A percentile compares a stretch with the other conserved stretches of the same genome.
phyloP scores from a whole-genome alignment of 2,329 filamentous ascomycete genomes.

The Plenodomus lindquistii region DNA sequence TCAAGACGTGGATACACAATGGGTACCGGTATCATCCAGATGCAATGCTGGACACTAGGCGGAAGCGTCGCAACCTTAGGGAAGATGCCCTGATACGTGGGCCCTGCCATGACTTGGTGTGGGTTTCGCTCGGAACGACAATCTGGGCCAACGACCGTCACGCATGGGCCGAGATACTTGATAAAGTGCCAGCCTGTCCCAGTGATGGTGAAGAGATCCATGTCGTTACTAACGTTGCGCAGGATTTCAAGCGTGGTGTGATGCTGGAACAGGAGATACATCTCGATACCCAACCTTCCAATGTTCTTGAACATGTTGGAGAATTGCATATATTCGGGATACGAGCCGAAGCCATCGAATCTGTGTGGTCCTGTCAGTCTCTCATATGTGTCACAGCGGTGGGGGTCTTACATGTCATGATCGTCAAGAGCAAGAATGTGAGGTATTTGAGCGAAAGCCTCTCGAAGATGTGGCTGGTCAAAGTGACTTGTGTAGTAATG shows the following conservation, averaged over 20 bases:
- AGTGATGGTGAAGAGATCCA: conserved; percentile 93
- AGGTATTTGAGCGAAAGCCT: conserved; percentile 97
- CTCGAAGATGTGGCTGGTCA: conserved; percentile 90
- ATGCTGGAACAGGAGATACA: conserved; percentile 98
- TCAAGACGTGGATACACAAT: conserved; percentile 90
- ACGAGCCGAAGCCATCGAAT: conserved; percentile 96
- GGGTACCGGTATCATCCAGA: conserved; percentile 94
- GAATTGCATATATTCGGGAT: conserved; percentile 97
- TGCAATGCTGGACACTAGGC: conserved; percentile 90
- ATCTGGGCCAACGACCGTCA: conserved; percentile 88
- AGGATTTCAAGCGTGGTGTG: conserved; percentile 94
- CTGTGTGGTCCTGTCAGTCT: conserved; percentile 51
- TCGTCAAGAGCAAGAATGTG: conserved; percentile 93
- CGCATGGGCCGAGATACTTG: conserved; percentile 89
- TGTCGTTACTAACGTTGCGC: conserved; percentile 82
- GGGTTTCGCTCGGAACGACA: conserved; percentile 90
- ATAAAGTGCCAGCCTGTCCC: conserved; percentile 99
- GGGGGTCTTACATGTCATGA: conserved; percentile 84
- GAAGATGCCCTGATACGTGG: conserved; percentile 96
- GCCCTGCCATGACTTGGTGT: conserved; percentile 89
- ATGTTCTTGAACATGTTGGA: conserved; percentile 99
- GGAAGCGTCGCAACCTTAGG: conserved; percentile 91
- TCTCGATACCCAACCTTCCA: conserved; percentile 90
- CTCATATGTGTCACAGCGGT: too few species aligned
- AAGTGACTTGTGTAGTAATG: conserved; percentile 99